These are phyloP conservation scores for Botrytis fragariae DNA, from an alignment of 2,329 filamentous ascomycete species.

Conservation along the genomic window DNA sequence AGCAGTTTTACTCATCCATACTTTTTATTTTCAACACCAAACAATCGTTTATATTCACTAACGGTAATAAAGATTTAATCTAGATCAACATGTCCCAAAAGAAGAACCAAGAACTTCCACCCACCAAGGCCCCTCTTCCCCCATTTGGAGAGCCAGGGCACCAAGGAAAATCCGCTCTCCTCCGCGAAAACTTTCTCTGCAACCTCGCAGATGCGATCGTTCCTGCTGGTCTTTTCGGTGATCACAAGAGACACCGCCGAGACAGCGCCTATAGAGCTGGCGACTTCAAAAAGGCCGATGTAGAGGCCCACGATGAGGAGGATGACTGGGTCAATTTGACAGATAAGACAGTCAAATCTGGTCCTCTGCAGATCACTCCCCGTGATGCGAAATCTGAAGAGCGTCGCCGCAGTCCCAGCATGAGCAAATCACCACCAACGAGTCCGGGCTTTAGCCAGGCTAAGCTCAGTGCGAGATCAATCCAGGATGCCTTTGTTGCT, in stretches of 20 bases:
- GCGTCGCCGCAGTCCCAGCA: background rate
- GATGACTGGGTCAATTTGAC: slow-evolving; percentile 6
- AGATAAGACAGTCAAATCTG: background rate
- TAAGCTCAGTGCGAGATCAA: background rate
- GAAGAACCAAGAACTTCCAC: background rate
- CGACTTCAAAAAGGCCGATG: background rate
- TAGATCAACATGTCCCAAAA: background rate
- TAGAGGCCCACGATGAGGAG: background rate
- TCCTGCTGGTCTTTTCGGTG: background rate
- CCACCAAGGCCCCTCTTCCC: background rate
- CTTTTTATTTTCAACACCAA: background rate
- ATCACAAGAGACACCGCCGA: background rate
- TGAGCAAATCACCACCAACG: too few relatives aligned
- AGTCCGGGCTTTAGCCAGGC: background rate
- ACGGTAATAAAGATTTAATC: rapidly evolving
- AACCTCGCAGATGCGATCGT: background rate
- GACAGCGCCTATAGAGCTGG: background rate
- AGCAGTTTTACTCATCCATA: background rate
- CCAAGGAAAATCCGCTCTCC: slow-evolving; percentile 11
- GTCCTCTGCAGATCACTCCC: background rate
- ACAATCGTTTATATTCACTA: background rate
- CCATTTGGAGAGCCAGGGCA: background rate
- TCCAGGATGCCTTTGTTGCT: background rate
- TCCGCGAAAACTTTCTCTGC: background rate
- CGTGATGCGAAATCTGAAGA: background rate